Conservation (phyloP, 352 stramenopile species). For the Aphanomyces cochlioides region DNA sequence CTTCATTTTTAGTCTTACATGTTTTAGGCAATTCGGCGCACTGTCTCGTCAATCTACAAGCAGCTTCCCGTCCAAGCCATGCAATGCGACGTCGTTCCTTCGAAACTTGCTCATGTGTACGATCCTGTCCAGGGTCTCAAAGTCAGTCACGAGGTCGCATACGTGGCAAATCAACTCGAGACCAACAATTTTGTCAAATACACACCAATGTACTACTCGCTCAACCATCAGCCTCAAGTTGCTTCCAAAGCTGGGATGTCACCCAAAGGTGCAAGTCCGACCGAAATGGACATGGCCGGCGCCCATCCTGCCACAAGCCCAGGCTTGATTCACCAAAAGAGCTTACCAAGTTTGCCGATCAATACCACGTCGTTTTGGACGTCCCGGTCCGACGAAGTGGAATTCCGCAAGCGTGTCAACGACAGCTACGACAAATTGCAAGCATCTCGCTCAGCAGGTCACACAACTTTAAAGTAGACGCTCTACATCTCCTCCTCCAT, state of each 20-base stretch:
- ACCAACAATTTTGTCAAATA: background rate
- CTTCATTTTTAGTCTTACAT: background rate
- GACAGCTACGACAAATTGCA: background rate
- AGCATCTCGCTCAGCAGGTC: background rate
- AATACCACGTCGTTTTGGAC: background rate
- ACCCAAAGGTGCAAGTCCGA: background rate
- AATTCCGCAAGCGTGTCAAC: background rate
- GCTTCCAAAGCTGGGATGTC: background rate
- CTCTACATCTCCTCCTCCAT: background rate
- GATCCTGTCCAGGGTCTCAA: constrained; percentile 59
- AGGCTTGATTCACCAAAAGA: background rate
- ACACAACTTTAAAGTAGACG: background rate
- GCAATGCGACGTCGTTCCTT: constrained; percentile 65
- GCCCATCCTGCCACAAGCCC: background rate
- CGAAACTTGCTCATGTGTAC: constrained; percentile 63
- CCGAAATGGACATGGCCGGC: background rate
- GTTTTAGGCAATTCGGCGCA: constrained; percentile 23
- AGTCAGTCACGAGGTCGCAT: constrained; percentile 61
- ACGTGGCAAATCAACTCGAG: background rate
- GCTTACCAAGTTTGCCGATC: background rate
- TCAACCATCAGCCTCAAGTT: background rate
- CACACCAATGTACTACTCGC: constrained; percentile 2
- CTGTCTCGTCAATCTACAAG: constrained; percentile 55
- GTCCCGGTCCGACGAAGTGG: background rate
- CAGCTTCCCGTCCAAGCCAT: constrained; percentile 61